Evolutionary conservation across 2,329 filamentous ascomycete species (phyloP).

Genomic region (Xylaria hypoxylon): DNA sequence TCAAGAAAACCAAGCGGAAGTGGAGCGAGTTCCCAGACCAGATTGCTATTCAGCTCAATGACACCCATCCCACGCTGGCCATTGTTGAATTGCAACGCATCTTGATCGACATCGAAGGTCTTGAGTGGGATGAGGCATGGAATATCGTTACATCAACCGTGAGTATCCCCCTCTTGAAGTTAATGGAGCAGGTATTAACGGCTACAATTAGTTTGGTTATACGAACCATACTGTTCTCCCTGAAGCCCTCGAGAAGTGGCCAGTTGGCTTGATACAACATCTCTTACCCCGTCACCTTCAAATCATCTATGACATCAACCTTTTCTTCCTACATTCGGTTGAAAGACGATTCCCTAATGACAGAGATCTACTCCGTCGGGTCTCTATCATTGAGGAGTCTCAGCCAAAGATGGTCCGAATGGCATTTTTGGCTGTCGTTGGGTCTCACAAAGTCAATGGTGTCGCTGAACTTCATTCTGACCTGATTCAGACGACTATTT

Average conservation of each 20-base stretch:
- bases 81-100: constrained; percentile 97
- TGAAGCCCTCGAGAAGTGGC: constrained; percentile 98
- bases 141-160: constrained; percentile 77
- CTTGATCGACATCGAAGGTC: constrained; percentile 85
- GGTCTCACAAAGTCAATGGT: constrained; percentile 99
- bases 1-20: constrained; percentile 94
- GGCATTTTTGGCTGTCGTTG: constrained; percentile 94
- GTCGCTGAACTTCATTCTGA: constrained; percentile 98
- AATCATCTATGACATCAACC: constrained; percentile 98
- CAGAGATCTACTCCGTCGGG: constrained; percentile 82
- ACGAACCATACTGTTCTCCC: constrained; percentile 98
- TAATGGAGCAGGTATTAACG: constrained; percentile 35
- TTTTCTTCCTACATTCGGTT: constrained; percentile 90
- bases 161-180: constrained; percentile 50
- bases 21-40: constrained; percentile 96
- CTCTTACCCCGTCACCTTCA: constrained; percentile 93
- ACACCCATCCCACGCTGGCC: constrained; percentile 95
- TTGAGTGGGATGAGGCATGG: constrained; percentile 96
- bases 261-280: constrained; percentile 90
- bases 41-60: constrained; percentile 96
- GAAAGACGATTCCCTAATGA: constrained; percentile 93
- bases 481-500: constrained; percentile 98
- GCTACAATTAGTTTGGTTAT: constrained; percentile 80
- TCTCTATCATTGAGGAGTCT: constrained; percentile 98
- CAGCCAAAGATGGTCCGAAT: constrained; percentile 98